Percentiles rank a stretch among this genome's conserved stretches.
Evolutionary conservation across 2,329 filamentous ascomycete genomes (phyloP).

Genomic region (Myriangium duriaei): DNA sequence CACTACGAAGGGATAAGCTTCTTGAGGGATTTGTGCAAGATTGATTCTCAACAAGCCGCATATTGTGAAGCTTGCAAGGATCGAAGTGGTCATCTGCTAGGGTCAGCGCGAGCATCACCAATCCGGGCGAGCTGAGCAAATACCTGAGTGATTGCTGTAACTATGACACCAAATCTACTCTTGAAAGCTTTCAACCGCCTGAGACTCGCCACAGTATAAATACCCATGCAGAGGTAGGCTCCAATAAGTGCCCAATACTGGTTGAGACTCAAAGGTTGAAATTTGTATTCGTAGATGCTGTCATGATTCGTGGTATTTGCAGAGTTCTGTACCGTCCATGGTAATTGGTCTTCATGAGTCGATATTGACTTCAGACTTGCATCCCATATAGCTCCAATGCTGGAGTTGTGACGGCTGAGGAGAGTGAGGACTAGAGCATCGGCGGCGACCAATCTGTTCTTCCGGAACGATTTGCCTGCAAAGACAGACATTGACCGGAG

Average conservation of each 20-base stretch:
- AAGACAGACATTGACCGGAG: slow-evolving; percentile 69
- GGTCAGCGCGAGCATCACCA: neutral
- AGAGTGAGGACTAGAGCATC: slow-evolving; percentile 70
- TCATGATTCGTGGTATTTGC: slow-evolving; percentile 3
- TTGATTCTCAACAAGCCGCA: slow-evolving; percentile 66
- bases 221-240: slow-evolving; percentile 50
- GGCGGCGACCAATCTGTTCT: slow-evolving; percentile 54
- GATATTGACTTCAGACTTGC: slow-evolving; percentile 32
- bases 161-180: slow-evolving; percentile 58
- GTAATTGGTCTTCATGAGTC: neutral
- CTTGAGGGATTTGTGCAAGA: slow-evolving; percentile 59
- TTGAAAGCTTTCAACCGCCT: slow-evolving; percentile 62
- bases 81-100: slow-evolving; percentile 44
- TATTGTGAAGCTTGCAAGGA: slow-evolving; percentile 67
- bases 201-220: slow-evolving; percentile 56
- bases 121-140: neutral
- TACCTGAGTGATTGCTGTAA: slow-evolving; percentile 54
- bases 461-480: slow-evolving; percentile 64
- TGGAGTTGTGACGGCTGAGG: slow-evolving; percentile 54
- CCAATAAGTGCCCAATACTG: slow-evolving; percentile 52
- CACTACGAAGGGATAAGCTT: slow-evolving; percentile 65
- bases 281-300: slow-evolving; percentile 60
- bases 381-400: slow-evolving; percentile 54
- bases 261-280: slow-evolving; percentile 55
- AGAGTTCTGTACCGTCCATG: neutral